Evolutionary conservation across 371 early-diverging fungal genomes (phyloP).

Genomic region (Apophysomyces ossiformis): DNA sequence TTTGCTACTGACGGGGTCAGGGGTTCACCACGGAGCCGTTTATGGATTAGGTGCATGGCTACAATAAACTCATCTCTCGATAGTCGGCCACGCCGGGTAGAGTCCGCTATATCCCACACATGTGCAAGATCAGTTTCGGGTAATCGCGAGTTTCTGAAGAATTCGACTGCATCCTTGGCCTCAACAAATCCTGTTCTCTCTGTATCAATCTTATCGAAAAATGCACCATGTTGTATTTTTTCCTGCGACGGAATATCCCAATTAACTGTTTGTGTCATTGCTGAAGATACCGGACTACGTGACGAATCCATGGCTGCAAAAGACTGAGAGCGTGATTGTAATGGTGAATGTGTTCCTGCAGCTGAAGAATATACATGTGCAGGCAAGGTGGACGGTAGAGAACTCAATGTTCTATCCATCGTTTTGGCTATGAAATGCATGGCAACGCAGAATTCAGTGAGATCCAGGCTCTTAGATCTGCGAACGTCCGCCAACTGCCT

Average conservation of each 20-base stretch:
- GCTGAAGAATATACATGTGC: conserved; percentile 49
- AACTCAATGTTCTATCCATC: conserved; percentile 62
- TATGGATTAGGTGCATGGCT: conserved; percentile 84
- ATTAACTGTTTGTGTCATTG: not conserved
- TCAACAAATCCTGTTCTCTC: conserved; percentile 24
- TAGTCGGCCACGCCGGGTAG: conserved; percentile 77
- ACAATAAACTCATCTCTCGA: conserved; percentile 89
- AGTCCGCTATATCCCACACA: conserved; percentile 84
- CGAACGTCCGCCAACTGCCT: conserved; percentile 68
- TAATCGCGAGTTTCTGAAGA: conserved; percentile 82
- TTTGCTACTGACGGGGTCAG: conserved; percentile 64
- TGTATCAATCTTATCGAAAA: conserved; percentile 74
- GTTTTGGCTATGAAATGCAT: conserved; percentile 75
- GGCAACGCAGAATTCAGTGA: conserved; percentile 72
- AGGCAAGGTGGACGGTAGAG: conserved; percentile 45
- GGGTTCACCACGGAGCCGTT: conserved; percentile 69
- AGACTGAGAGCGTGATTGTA: conserved; percentile 7
- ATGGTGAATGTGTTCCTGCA: conserved; percentile 19
- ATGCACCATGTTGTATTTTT: conserved; percentile 63
- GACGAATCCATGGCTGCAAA: conserved; percentile 31
- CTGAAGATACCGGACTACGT: conserved; percentile 45
- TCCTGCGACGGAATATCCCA: conserved; percentile 78
- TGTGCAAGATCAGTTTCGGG: conserved; percentile 72
- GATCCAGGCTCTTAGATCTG: conserved; percentile 59
- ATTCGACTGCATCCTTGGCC: conserved; percentile 73